Conservation (phyloP, 805 yeast species). For the fission yeast (Schizosaccharomyces pombe) region DNA sequence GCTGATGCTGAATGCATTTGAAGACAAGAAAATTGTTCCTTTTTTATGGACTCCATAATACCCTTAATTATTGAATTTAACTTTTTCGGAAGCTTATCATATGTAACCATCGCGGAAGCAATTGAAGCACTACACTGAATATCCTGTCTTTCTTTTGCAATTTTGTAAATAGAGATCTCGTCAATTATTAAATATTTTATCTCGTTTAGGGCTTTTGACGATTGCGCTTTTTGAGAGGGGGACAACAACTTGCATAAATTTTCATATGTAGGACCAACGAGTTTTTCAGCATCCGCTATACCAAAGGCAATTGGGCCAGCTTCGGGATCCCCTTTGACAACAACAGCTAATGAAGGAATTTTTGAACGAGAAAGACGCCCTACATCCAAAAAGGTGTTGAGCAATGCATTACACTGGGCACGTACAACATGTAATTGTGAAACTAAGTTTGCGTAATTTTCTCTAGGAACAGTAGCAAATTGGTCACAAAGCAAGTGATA, state of each 20-base stretch:
- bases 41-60: conserved; percentile 75
- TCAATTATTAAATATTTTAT: conserved; percentile 42
- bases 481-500: conserved; percentile 5
- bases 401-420: conserved; percentile 63
- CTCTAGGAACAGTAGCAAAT: conserved; percentile 12
- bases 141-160: conserved; percentile 21
- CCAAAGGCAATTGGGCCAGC: conserved; percentile 90
- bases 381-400: conserved; percentile 50
- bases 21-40: conserved; percentile 39
- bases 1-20: conserved; percentile 53
- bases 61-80: conserved; percentile 72
- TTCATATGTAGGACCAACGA: conserved; percentile 39
- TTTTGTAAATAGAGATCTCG: conserved; percentile 47
- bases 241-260: conserved; percentile 38
- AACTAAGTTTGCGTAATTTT: conserved; percentile 57
- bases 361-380: conserved; percentile 13
- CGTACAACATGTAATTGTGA: conserved; percentile 70
- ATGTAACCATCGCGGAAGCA: conserved; percentile 47
- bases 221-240: conserved; percentile 45
- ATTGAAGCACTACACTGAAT: conserved; percentile 45
- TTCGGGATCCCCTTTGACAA: conserved; percentile 81
- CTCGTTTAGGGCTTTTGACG: conserved; percentile 53
- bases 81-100: conserved; percentile 46
- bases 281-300: conserved; percentile 48
- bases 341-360: conserved; percentile 54